Conservation (phyloP, 2,329 filamentous ascomycete genomes). For the Colletotrichum echinochloae region DNA sequence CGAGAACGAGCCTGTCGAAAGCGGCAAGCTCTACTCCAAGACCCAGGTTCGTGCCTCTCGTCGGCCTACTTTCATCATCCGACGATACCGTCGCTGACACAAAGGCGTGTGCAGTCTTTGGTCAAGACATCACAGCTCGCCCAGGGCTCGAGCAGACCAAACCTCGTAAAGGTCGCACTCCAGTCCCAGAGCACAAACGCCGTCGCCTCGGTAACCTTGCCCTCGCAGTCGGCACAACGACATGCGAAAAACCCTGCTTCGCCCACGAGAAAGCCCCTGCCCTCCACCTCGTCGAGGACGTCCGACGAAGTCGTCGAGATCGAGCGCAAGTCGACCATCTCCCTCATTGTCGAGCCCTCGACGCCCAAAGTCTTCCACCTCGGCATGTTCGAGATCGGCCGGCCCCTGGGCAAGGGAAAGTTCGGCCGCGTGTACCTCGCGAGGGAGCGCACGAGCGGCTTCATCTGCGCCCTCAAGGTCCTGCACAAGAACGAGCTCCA, state of each 20-base stretch:
- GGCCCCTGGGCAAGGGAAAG: constrained; percentile 87
- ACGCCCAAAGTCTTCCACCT: constrained; percentile 80
- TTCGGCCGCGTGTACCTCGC: constrained; percentile 89
- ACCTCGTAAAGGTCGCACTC: constrained; percentile 87
- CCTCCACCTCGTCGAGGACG: constrained; percentile 53
- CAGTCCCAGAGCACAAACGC: constrained; percentile 80
- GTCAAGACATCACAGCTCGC: constrained; percentile 58
- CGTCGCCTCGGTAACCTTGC: constrained; percentile 73
- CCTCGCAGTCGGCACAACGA: constrained; percentile 73
- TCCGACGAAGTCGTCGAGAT: constrained; percentile 62
- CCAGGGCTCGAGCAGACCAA: constrained; percentile 74
- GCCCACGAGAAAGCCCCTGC: constrained; percentile 63
- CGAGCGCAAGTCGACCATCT: constrained; percentile 62
- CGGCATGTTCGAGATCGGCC: constrained; percentile 94
- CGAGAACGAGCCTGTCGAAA: constrained; percentile 77
- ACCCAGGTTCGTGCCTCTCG: constrained; percentile 72
- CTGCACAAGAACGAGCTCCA: constrained; percentile 87
- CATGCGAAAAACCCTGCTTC: constrained; percentile 62
- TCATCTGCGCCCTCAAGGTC: constrained; percentile 89
- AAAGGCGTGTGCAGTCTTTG: constrained; percentile 44
- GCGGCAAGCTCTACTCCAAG: constrained; percentile 72
- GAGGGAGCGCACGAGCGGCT: constrained; percentile 81
- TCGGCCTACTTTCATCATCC: background rate
- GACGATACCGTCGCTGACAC: constrained; percentile 51
- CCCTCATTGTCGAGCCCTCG: constrained; percentile 68